A percentile compares a stretch with the other conserved stretches of the same genome.
phyloP scores from a whole-genome alignment of 257 asterid species.

The Nicotiana sylvestris region DNA sequence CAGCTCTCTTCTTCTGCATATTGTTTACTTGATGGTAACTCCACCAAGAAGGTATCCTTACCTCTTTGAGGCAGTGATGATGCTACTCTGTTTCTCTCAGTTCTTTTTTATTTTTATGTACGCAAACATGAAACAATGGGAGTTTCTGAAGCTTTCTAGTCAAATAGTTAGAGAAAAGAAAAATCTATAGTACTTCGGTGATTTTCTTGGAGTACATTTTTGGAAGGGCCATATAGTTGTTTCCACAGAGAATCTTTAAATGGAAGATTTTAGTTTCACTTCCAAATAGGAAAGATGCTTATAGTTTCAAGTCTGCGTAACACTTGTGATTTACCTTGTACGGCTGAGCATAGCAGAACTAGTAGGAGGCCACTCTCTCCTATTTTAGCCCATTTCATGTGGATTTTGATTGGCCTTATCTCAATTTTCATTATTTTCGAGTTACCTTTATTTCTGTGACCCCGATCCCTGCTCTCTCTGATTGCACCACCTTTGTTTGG shows the following conservation, averaged over 20 bases:
- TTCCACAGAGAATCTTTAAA: background rate
- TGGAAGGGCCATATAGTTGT: background rate
- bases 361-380: background rate
- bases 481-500: background rate
- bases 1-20: conserved; percentile 60
- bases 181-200: conserved; percentile 32
- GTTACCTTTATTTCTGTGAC: background rate
- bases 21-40: conserved; percentile 51
- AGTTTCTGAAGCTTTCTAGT: conserved; percentile 29
- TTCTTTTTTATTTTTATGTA: conserved; percentile 46
- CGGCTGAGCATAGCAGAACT: background rate
- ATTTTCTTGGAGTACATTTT: background rate
- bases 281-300: background rate
- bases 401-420: background rate
- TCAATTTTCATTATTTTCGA: background rate
- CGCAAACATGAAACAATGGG: conserved; percentile 64
- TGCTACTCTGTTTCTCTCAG: conserved; percentile 83
- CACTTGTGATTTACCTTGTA: background rate
- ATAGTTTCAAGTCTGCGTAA: background rate
- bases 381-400: background rate
- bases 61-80: conserved; percentile 80
- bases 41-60: conserved; percentile 85
- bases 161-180: conserved; percentile 42
- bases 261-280: background rate
- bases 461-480: background rate